Base-by-base conservation (phyloP, 1,284 basidiomycete species). In the Trichosporon sp. region DNA sequence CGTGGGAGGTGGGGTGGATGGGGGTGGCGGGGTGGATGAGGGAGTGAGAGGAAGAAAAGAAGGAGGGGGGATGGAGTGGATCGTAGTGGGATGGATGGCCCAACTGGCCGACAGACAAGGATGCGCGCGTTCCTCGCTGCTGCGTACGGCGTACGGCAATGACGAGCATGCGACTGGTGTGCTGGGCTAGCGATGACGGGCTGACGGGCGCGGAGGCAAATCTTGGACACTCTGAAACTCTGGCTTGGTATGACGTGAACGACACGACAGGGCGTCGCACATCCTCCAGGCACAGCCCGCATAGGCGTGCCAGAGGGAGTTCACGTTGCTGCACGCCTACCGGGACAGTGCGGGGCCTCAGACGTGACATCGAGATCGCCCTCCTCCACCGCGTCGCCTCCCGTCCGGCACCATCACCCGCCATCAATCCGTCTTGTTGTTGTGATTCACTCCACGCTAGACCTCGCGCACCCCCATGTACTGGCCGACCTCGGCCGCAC, bases 401-500 rank as follows among this genome's bases (percentile, higher is more conserved):
- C 25, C 47, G 18, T 38, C 18, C 38, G 18, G 18, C 18, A 8
- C 38, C 38, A 42, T 42, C 38, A 18, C 38, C 8, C 18, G 3
- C 38, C 38, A 25, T 51, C 47, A 51, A 11, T 23, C n/a, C n/a
- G n/a, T 21, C 15, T 51, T 51, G 47, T 51, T n/a, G 44, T 47
- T 23, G 15, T 27, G 12, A 35, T 1, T 21, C 6, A 18, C 9
- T 11, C 2, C 3, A 38, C 18, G 63, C 53, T 18, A n/a, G 13
- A 42, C 44, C 21, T 9, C 29, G n/a, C 23, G 4, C 25, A 29
- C 13, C 34, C 31, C 38, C 66, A 83, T 83, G 82, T 83, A 83
- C 75, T 83, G 82, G 82, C 82, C 82, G 5, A 80, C 77, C 32
- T 71, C 76, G 21, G 75, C 78, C 15, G 76, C 80, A 1, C 72